Base-by-base conservation (phyloP, 176 grass and related monocot genomes). In the Aegilops umbellulata region DNA sequence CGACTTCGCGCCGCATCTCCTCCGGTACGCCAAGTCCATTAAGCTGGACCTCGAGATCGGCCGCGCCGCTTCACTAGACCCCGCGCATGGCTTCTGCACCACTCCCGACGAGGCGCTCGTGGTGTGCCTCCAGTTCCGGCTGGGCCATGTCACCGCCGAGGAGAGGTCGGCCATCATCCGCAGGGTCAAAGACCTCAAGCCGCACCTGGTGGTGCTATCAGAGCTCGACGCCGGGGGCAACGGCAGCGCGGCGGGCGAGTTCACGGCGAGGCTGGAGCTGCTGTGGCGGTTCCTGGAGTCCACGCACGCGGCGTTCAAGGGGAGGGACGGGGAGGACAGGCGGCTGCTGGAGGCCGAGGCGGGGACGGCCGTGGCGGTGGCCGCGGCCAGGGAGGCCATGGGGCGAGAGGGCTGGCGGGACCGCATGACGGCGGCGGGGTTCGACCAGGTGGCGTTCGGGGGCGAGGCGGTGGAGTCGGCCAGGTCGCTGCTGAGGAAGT, bases 221-320 rank as follows among this genome's bases (percentile, higher is more conserved):
- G 97, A 99, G 71, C 92, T 95, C 6, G 97, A 99, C 38, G 78
- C 36, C 9, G 84, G 55, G 0, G 79, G 88, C 35, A 76, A 38
- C 81, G 88, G 86, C 38, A 77, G 77, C 20, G 84, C 79, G 34
- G 81, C 86, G 2, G 82, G 90, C 4, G 89, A 78, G 83, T 90
- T 99, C 82, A 72, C 82, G 22, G 81, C 60, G 79, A 85, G 89
- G 57, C 69, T 93, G 25, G 94, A 90, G 83, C 63, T 99, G 70
- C 67, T 97, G 64, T 97, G 90, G 90, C 91, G 80, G 70, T 99
- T 99, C 89, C 36, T 99, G 30, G 97, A 99, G 70, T 99, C 97
- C 72, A 94, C 94, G 32, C 65, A 87, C 7, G 81, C 90, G 14
- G 97, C 97, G 36, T 99, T 99, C 88, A 99, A 92, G 77, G 94